Evolutionary conservation across 139 green algal genomes (phyloP), one percentile per base, ranked within the genome.

Genomic region (Nannochloris sp.): DNA sequence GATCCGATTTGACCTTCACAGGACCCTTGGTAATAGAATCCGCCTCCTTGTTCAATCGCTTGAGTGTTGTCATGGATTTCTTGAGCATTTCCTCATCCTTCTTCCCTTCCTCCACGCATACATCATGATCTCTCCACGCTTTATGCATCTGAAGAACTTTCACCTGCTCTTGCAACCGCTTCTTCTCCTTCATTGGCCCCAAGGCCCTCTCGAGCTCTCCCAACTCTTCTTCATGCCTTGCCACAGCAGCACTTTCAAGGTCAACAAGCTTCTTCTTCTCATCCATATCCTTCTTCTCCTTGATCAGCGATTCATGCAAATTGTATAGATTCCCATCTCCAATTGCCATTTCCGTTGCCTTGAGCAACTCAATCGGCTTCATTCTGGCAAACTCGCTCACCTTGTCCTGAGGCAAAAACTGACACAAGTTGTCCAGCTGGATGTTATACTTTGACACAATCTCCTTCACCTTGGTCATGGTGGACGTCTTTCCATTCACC

Each of bases 341-440:
- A 20, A 45, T 59, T 17, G 61, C 68, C 66, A 82, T 89, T 75
- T 97, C 79, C 0, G 93, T 98, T 16, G 90, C 86, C 36, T 68
- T 26, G 64, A 99, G 84, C 51, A 97, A 79, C 71, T 95, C 67
- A 6, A 73, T 63, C 1, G 83, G 72, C 50, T 84, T 82, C 73
- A 98, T 75, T 2, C 66, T 65, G 0, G 93, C 85, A 79, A 99
- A 99, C 59, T 87, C 79, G 6, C 76, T 70, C 44, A 99, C 92
- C 59, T 85, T 85, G 6, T 49, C 31, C n/a, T 57, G 31, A 53
- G 48, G 40, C 12, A 65, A 59, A 33, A 62, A 74, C 79, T 91
- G 86, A 59, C 90, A 97, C 9, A 99, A 75, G 80, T 98, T 99
- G 69, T 96, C 88, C 40, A 99, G 81, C 80, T 99, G 93, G 14